phyloP scores from a whole-genome alignment of 2,329 filamentous ascomycete species.

The Pyrenophora seminiperda region DNA sequence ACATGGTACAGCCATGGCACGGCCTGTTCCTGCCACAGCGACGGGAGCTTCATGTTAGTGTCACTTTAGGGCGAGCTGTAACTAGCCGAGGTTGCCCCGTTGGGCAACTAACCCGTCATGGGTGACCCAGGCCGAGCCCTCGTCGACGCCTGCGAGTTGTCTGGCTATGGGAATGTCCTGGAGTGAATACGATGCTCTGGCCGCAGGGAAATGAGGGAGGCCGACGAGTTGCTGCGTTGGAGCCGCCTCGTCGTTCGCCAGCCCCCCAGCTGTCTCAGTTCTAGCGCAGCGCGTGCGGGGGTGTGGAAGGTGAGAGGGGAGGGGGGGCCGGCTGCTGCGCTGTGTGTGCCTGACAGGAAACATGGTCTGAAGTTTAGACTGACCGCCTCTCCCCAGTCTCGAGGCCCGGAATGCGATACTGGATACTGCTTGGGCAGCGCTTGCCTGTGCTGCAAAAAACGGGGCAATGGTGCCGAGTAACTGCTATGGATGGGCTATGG shows the following conservation, averaged over 20 bases:
- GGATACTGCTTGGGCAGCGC: slow-evolving; percentile 17
- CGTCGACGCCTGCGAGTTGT: too few relatives aligned
- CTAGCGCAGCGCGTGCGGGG: not conserved
- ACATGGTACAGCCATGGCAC: slow-evolving; percentile 35
- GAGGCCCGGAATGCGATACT: slow-evolving; percentile 9
- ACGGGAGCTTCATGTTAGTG: slow-evolving; percentile 30
- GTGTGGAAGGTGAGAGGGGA: too few relatives aligned
- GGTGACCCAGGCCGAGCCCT: not conserved
- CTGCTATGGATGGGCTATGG: not conserved
- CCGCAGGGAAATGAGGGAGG: slow-evolving; percentile 1
- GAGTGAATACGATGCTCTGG: slow-evolving; percentile 7
- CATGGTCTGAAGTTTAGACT: slow-evolving; percentile 14
- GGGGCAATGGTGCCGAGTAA: slow-evolving; percentile 20
- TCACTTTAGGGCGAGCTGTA: slow-evolving; percentile 19
- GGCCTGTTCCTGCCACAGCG: slow-evolving; percentile 27
- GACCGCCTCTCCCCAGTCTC: slow-evolving; percentile 15
- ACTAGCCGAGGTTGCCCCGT: slow-evolving; percentile 36
- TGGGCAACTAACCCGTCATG: slow-evolving; percentile 30
- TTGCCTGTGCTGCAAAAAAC: slow-evolving; percentile 9
- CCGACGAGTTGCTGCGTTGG: not conserved
- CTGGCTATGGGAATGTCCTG: too few relatives aligned
- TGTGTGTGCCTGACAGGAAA: slow-evolving; percentile 3
- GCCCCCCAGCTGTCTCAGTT: not conserved
- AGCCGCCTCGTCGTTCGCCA: too few relatives aligned
- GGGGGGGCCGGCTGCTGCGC: not conserved